Percentiles rank a stretch among this genome's conserved stretches.
Evolutionary conservation across 2,329 filamentous ascomycete genomes (phyloP).

Genomic region (Torrubiella hemipterigena): DNA sequence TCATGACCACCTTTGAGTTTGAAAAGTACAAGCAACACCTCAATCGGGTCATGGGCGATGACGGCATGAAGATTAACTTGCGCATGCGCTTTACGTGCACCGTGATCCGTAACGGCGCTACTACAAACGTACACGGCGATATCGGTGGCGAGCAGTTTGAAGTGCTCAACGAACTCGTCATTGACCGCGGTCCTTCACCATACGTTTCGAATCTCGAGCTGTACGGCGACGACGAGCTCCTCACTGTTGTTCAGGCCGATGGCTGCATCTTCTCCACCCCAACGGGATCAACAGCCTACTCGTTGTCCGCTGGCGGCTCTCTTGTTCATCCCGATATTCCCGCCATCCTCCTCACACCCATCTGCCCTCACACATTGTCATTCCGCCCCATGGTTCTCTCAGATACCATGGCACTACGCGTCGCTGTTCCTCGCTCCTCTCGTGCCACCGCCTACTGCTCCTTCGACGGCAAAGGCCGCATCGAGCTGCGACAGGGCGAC

Average conservation of each 20-base stretch:
- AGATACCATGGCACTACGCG: slow-evolving; percentile 83
- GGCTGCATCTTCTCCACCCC: slow-evolving; percentile 97
- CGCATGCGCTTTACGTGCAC: slow-evolving; percentile 99
- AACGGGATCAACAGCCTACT: slow-evolving; percentile 90
- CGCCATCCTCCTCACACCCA: slow-evolving; percentile 89
- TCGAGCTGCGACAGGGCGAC: slow-evolving; percentile 87
- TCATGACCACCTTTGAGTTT: slow-evolving; percentile 81
- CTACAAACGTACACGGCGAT: slow-evolving; percentile 47
- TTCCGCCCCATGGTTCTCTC: slow-evolving; percentile 98
- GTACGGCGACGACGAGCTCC: slow-evolving; percentile 86
- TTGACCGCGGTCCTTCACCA: slow-evolving; percentile 89
- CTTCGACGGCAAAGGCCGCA: slow-evolving; percentile 92
- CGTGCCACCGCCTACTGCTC: slow-evolving; percentile 92
- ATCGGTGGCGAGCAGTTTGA: slow-evolving; percentile 85
- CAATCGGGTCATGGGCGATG: slow-evolving; percentile 80
- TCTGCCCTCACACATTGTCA: slow-evolving; percentile 92
- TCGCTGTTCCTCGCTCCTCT: slow-evolving; percentile 73
- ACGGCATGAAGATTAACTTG: slow-evolving; percentile 92
- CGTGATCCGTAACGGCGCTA: slow-evolving; percentile 63
- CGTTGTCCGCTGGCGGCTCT: slow-evolving; percentile 86
- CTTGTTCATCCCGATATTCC: slow-evolving; percentile 95
- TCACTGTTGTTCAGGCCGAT: slow-evolving; percentile 93
- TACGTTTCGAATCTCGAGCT: slow-evolving; percentile 96
- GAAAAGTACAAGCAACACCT: slow-evolving; percentile 79
- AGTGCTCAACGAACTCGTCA: slow-evolving; percentile 95